Percentiles rank a stretch among this genome's conserved stretches.
Evolutionary conservation across 495 filamentous ascomycete species (phyloP).

Genomic region (Apodospora peruviana): DNA sequence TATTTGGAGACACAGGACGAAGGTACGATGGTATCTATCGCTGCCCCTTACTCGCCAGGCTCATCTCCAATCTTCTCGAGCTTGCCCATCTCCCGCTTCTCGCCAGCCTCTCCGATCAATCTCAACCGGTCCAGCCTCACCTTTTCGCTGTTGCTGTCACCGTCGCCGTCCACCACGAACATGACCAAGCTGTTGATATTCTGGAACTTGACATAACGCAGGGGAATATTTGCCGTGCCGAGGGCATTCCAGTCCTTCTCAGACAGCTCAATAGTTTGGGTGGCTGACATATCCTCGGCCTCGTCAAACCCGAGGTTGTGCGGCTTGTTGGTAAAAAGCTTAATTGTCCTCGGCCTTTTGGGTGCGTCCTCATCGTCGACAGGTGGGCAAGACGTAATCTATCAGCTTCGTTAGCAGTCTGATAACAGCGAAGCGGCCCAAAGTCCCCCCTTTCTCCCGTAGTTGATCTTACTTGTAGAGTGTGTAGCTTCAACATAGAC

Average conservation of each 20-base stretch:
- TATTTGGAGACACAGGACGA: too few species aligned
- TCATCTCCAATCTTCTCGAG: constrained; percentile 91
- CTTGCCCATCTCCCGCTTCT: constrained; percentile 89
- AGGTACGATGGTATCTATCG: background rate
- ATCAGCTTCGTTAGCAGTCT: constrained; percentile 19
- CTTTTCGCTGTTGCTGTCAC: constrained; percentile 64
- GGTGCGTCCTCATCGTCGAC: constrained; percentile 57
- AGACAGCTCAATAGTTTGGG: constrained; percentile 68
- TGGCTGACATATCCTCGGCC: constrained; percentile 74
- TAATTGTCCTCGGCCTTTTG: constrained; percentile 79
- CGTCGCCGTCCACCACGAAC: constrained; percentile 86
- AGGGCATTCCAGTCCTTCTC: constrained; percentile 84
- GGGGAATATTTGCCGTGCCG: constrained; percentile 72
- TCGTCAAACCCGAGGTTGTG: constrained; percentile 94
- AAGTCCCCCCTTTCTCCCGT: too few species aligned
- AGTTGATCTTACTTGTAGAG: constrained; percentile 58
- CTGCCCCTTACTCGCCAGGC: constrained; percentile 46
- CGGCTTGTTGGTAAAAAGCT: constrained; percentile 77
- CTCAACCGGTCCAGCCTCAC: constrained; percentile 78
- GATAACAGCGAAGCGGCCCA: background rate
- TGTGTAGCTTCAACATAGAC: constrained; percentile 83
- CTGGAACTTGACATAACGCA: constrained; percentile 97
- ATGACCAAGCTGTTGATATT: constrained; percentile 79
- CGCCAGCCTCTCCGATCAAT: constrained; percentile 85
- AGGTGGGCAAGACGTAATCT: constrained; percentile 79